Percentiles rank a stretch among this genome's conserved stretches.
These are phyloP conservation scores for Solanum rostratum DNA, from an alignment of 257 asterid species.

Conservation along the genomic window DNA sequence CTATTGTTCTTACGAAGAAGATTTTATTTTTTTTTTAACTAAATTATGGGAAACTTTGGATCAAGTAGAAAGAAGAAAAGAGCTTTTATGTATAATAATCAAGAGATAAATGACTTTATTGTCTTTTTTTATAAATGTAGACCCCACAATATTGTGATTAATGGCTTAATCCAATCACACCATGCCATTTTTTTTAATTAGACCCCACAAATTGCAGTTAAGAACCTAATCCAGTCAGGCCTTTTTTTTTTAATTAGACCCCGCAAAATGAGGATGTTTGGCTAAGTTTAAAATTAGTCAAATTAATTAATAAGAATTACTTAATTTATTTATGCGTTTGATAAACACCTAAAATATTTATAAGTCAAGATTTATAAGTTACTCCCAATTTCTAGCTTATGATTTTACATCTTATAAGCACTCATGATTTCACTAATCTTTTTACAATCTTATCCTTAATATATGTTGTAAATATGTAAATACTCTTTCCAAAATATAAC, in stretches of 20 bases:
- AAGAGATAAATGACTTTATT: conserved; percentile 3
- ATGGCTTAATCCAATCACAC: neutral
- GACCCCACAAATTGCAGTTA: neutral
- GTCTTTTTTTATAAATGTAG: neutral
- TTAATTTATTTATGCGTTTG: neutral
- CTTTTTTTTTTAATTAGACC: neutral
- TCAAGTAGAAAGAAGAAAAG: conserved; percentile 10
- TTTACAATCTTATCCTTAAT: neutral
- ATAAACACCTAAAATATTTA: neutral
- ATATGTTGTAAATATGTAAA: neutral
- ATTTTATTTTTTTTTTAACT: neutral
- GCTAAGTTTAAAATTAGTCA: too few relatives aligned
- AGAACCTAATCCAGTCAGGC: conserved; percentile 1
- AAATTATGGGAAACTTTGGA: neutral
- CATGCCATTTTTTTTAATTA: neutral
- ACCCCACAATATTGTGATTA: neutral
- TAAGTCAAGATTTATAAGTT: neutral
- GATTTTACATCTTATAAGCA: neutral
- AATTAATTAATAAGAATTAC: neutral
- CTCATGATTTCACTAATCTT: neutral
- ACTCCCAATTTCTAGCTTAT: neutral
- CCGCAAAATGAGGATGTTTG: too few relatives aligned
- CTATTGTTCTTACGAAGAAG: neutral
- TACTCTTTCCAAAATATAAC: neutral
- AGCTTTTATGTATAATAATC: conserved; percentile 2